A percentile compares a stretch with the other conserved stretches of the same genome.
phyloP scores from a whole-genome alignment of 202 grass and related monocot genomes.

The Schoenoplectus tabernaemontani region DNA sequence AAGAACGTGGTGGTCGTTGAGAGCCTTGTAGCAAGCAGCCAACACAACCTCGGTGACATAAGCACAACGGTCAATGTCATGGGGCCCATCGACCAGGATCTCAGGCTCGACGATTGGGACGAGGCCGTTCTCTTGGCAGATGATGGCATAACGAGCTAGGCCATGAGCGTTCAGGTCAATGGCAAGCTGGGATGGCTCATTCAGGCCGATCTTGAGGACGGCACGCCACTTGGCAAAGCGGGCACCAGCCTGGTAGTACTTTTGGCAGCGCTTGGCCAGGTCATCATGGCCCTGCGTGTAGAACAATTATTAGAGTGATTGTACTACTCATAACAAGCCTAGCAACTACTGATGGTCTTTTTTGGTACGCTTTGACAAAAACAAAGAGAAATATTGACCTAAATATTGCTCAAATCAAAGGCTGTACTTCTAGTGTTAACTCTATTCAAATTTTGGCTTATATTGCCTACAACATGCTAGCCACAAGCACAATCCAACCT shows the following conservation, averaged over 20 bases:
- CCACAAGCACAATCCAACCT: not conserved
- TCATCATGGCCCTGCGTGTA: conserved; percentile 42
- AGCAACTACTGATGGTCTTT: not conserved
- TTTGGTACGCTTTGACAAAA: not conserved
- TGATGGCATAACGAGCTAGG: conserved; percentile 70
- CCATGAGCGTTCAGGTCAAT: conserved; percentile 70
- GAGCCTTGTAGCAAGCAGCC: conserved; percentile 87
- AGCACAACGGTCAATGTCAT: conserved; percentile 62
- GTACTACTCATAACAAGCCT: not conserved
- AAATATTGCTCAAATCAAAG: not conserved
- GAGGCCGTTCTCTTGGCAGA: conserved; percentile 85
- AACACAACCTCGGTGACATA: conserved; percentile 50
- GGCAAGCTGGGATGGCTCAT: conserved; percentile 65
- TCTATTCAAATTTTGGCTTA: not conserved
- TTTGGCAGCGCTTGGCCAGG: conserved; percentile 68
- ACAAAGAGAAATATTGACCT: not conserved
- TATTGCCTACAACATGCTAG: not conserved
- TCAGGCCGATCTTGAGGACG: conserved; percentile 65
- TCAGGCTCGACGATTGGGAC: conserved; percentile 89
- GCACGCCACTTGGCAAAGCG: conserved; percentile 90
- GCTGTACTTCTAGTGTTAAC: not conserved
- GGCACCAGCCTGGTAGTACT: conserved; percentile 73
- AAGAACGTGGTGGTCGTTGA: conserved; percentile 77
- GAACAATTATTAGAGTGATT: not conserved
- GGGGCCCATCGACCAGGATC: conserved; percentile 69